Evolutionary conservation across 805 yeast genomes (phyloP), one percentile per base, ranked within the genome.

Genomic region (Cyberlindnera petersonii): DNA sequence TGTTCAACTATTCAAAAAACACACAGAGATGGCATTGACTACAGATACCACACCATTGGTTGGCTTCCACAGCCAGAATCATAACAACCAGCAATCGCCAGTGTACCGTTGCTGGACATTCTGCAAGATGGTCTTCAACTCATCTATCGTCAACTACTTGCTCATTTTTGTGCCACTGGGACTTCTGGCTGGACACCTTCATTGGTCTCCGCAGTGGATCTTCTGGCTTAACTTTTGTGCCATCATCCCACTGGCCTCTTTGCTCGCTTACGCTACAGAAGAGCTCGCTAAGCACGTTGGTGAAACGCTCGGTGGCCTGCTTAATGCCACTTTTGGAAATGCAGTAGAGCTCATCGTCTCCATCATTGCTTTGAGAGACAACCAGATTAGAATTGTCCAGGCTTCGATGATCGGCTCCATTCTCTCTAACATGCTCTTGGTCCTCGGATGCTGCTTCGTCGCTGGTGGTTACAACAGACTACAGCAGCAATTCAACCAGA

Each of bases 331-430:
- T 9, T 86, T 93, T 60, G 98, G 98, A 43, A 93, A 93, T 61
- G 98, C 98, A 3, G 96, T 93, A 17, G 98, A 93, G 66, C 77
- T 93, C 44, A 93, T 93, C 61, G 98, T 93, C 24, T 85, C 96
- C 2, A 69, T 93, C 20, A 87, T 93, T 50, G 98, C 98, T 1
- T 70, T 93, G 53, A 71, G 66, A 50, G 82, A 85, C 31, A 85
- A 86, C 50, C 97, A 93, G 64, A 79, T 93, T 36, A 74, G 95
- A 47, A 89, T 93, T 55, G 98, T 93, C 21, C 98, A 93, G 64
- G 95, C 98, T 3, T 85, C 95, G 16, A 91, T 93, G 98, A 74
- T 93, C 42, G 98, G 98, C 23, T 83, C 95, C 37, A 86, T 93
- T 45, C 69, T 93, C 42, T 86, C 96, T 34, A 93, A 93, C 65